Conservation (phyloP, 1,284 basidiomycete species). For the Pseudozyma sp. region DNA sequence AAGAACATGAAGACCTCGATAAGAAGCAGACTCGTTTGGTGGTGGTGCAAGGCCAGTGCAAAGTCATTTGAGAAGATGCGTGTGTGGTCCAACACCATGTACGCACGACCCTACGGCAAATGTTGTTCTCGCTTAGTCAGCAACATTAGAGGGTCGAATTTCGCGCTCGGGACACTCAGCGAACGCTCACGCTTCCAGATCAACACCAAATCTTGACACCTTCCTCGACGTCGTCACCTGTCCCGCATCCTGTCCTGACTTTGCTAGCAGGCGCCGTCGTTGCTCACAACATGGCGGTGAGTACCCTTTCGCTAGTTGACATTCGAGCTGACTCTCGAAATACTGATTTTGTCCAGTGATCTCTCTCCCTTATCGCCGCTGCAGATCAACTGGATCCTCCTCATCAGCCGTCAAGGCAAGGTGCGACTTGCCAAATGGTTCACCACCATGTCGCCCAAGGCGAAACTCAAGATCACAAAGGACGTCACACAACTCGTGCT, state of each 20-base stretch:
- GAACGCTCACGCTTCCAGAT: background rate
- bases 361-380: too few relatives aligned
- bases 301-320: background rate
- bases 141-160: slow-evolving; percentile 16
- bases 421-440: slow-evolving; percentile 99
- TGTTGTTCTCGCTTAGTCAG: slow-evolving; percentile 37
- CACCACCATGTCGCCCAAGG: slow-evolving; percentile 90
- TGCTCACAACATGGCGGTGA: slow-evolving; percentile 12
- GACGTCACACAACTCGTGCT: slow-evolving; percentile 99
- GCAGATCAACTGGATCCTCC: slow-evolving; percentile 78
- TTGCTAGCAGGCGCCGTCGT: background rate
- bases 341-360: too few relatives aligned
- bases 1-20: too few relatives aligned
- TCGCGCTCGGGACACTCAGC: slow-evolving; percentile 29
- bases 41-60: too few relatives aligned
- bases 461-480: slow-evolving; percentile 97
- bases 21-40: too few relatives aligned
- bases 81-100: too few relatives aligned
- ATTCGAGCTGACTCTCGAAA: too few relatives aligned
- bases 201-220: slow-evolving; percentile 3
- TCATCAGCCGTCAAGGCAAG: slow-evolving; percentile 96
- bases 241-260: background rate
- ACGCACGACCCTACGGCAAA: slow-evolving; percentile 10
- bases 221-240: background rate
- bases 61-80: background rate